Conservation (phyloP, 257 asterid species). For the Mentha longifolia region DNA sequence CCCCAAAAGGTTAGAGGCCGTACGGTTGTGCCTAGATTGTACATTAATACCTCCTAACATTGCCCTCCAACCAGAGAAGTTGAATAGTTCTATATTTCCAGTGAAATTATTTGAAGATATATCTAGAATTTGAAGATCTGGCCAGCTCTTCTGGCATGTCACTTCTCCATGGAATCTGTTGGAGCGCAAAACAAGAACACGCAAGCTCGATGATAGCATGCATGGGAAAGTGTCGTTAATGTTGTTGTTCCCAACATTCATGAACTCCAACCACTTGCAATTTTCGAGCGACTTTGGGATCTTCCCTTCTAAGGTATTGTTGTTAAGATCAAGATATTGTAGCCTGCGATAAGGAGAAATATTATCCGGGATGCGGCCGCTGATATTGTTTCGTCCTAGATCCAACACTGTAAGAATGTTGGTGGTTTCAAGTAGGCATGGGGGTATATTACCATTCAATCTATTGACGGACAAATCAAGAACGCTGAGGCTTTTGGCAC, state of each 20-base stretch:
- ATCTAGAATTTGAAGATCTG: constrained; percentile 32
- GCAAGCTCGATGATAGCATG: constrained; percentile 21
- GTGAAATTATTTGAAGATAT: constrained; percentile 32
- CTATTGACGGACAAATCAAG: constrained; percentile 39
- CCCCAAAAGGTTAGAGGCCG: not conserved
- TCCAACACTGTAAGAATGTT: constrained; percentile 1
- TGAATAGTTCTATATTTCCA: not conserved
- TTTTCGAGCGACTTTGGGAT: constrained; percentile 38
- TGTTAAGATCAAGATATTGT: constrained; percentile 29
- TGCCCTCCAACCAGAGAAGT: constrained; percentile 1
- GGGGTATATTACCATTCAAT: constrained; percentile 29
- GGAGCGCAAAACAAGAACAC: constrained; percentile 45
- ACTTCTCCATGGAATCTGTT: constrained; percentile 49
- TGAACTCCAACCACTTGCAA: constrained; percentile 40
- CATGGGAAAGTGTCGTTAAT: constrained; percentile 38
- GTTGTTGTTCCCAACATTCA: constrained; percentile 51
- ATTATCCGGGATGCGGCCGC: constrained; percentile 24
- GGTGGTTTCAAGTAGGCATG: constrained; percentile 24
- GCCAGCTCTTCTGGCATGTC: constrained; percentile 28
- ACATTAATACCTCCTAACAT: not conserved
- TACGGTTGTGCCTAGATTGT: not conserved
- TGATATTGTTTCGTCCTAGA: constrained; percentile 34
- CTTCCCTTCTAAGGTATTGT: constrained; percentile 35
- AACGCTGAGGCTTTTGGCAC: constrained; percentile 1
- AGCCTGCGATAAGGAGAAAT: constrained; percentile 3